Evolutionary conservation across 257 asterid species (phyloP), one percentile per base, ranked within the genome.

Genomic region (Ocimum tenuiflorum): DNA sequence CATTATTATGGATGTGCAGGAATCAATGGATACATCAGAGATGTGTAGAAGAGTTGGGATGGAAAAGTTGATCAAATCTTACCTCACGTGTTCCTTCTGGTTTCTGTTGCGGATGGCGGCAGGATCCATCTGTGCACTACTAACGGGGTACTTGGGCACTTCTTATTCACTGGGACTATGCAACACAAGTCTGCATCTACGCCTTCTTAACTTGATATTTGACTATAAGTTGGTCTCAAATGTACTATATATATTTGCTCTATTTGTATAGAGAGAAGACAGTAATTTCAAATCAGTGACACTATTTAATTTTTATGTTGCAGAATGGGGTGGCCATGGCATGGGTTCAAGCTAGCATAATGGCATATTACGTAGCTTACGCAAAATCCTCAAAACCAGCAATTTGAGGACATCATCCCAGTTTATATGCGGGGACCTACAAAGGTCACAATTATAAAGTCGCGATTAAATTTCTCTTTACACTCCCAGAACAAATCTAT

Each of bases 51-150:
- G 77, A 70, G 55, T 7, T 8, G 86, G 82, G 41, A 74, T 78
- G 19, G 80, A 82, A 63, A 65, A 59, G 62, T 17, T 77, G 72
- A 80, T 82, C 8, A 36, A 82, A 64, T 70, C 79, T 55, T 86
- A 85, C 64, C 83, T 85, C 45, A 82, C 82, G n/a, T 69, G 85
- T 47, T 82, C 88, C 1, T 77, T 82, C 74, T 82, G 91, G 72
- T 85, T 85, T 73, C 70, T 82, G 18, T 60, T 77, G 59, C 88
- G 85, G 48, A 47, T 74, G 23, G 76, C 86, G 42, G 67, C 66
- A 2, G 91, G 88, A 63, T 81, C 85, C 0, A 19, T 72, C 6
- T 71, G 74, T 41, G 83, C 70, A 42, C 74, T 85, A 12, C 45
- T 80, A 7, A 84, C n/a, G 77, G 22, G 88, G 85, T 24, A 71